Percentiles rank a stretch among this genome's conserved stretches.
These are phyloP conservation scores for Begonia loranthoides DNA, from an alignment of 306 rosid genomes.

Conservation along the genomic window DNA sequence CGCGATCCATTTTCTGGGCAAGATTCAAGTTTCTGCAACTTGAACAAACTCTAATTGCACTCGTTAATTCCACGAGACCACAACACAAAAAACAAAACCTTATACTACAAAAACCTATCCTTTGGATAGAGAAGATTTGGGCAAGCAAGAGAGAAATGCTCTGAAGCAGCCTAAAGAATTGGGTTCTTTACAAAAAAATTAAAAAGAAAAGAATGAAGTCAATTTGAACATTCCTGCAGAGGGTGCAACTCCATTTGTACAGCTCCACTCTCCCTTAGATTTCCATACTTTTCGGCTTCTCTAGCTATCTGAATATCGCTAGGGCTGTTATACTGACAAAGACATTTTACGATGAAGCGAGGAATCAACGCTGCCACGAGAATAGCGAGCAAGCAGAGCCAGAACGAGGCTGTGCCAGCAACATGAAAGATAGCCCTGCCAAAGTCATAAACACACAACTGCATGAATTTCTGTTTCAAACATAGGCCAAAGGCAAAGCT, in stretches of 20 bases:
- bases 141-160: slow-evolving; percentile 9
- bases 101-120: slow-evolving; percentile 35
- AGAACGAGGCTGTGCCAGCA: slow-evolving; percentile 31
- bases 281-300: slow-evolving; percentile 49
- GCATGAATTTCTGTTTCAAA: no score
- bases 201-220: slow-evolving; percentile 9
- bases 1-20: no score
- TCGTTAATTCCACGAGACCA: no score
- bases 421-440: slow-evolving; percentile 64
- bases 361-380: slow-evolving; percentile 48
- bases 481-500: no score
- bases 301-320: slow-evolving; percentile 72
- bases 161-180: slow-evolving; percentile 66
- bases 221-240: slow-evolving; percentile 22
- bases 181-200: slow-evolving; percentile 32
- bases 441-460: background rate
- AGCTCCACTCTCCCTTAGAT: slow-evolving; percentile 25
- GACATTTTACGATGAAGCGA: slow-evolving; percentile 43
- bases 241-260: slow-evolving; percentile 72
- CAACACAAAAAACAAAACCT: background rate
- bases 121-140: slow-evolving; percentile 43
- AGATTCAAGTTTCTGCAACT: no score
- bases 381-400: slow-evolving; percentile 63
- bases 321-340: slow-evolving; percentile 45
- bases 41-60: no score